Conservation (phyloP, 495 filamentous ascomycete species). For the Aspergillus nidulans region DNA sequence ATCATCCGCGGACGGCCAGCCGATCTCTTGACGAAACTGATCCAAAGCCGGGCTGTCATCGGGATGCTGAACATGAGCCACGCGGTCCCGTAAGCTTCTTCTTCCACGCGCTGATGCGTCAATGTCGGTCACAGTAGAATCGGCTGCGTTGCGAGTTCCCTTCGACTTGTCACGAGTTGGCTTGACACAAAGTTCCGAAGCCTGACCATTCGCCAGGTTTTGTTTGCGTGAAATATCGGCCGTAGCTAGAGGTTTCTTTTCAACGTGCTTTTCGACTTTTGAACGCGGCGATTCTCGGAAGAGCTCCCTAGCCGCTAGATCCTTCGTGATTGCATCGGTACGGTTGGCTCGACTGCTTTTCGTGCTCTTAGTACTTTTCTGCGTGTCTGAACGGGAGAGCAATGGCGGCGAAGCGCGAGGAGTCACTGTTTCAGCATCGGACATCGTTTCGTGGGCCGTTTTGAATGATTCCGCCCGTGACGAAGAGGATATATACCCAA, state of each 20-base stretch:
- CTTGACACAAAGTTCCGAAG: background rate
- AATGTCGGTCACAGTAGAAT: constrained; percentile 18
- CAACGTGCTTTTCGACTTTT: background rate
- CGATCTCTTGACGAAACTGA: constrained; percentile 36
- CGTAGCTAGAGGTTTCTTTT: background rate
- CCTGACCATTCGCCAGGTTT: background rate
- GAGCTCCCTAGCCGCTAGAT: background rate
- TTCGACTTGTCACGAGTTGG: constrained; percentile 2
- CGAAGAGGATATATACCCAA: constrained; percentile 34
- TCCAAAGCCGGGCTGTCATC: constrained; percentile 32
- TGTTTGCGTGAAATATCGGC: background rate
- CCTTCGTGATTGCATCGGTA: background rate
- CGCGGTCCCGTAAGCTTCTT: constrained; percentile 33
- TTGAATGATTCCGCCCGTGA: constrained; percentile 68
- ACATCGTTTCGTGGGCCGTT: constrained; percentile 63
- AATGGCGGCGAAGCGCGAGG: constrained; percentile 38
- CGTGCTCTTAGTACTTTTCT: constrained; percentile 19
- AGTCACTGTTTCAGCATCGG: constrained; percentile 57
- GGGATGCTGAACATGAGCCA: constrained; percentile 23
- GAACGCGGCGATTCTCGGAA: background rate
- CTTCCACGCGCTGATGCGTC: constrained; percentile 29
- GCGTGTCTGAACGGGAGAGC: constrained; percentile 24
- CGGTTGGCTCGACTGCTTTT: constrained; percentile 2
- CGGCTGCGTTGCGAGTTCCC: constrained; percentile 8
- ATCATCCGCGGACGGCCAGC: constrained; percentile 37